A percentile compares a stretch with the other conserved stretches of the same genome.
Conservation (phyloP, 2,329 filamentous ascomycete genomes). For the Colletotrichum orbiculare region DNA sequence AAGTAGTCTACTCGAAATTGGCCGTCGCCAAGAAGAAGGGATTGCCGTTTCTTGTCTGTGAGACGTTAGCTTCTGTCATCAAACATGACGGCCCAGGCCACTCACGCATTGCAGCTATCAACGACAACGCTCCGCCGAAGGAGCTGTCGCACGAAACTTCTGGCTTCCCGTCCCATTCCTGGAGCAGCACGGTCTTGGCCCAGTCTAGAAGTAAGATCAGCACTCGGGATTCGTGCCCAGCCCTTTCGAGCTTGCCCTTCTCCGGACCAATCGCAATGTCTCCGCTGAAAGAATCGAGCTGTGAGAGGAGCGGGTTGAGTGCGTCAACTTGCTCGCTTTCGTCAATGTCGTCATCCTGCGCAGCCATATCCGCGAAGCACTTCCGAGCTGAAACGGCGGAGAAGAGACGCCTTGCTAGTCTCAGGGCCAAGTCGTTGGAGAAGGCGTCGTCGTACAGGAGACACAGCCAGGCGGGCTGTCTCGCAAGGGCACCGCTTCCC, state of each 20-base stretch:
- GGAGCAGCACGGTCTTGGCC: constrained; percentile 79
- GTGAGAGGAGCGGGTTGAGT: constrained; percentile 60
- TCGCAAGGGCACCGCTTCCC: constrained; percentile 56
- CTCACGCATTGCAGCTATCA: constrained; percentile 80
- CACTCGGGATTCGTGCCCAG: constrained; percentile 66
- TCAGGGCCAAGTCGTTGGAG: constrained; percentile 68
- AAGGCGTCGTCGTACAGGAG: constrained; percentile 73
- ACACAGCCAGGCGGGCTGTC: constrained; percentile 61
- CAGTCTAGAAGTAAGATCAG: constrained; percentile 74
- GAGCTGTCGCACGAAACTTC: constrained; percentile 76
- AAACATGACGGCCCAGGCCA: constrained; percentile 36
- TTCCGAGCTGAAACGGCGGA: constrained; percentile 65
- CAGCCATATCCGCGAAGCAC: constrained; percentile 59
- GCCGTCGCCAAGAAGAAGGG: constrained; percentile 72
- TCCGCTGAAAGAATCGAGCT: constrained; percentile 63
- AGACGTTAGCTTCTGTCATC: constrained; percentile 7
- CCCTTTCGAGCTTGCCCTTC: constrained; percentile 62
- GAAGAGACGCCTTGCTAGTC: constrained; percentile 68
- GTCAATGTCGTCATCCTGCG: constrained; percentile 49
- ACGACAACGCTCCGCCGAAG: constrained; percentile 80
- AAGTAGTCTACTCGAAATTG: constrained; percentile 83
- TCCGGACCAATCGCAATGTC: constrained; percentile 58
- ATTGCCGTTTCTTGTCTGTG: constrained; percentile 70
- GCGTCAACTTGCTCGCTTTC: constrained; percentile 51
- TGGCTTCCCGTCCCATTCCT: constrained; percentile 83